A percentile compares a stretch with the other conserved stretches of the same genome.
These are phyloP conservation scores for Chlorella sp. DNA, from an alignment of 139 green algal genomes.

Conservation along the genomic window DNA sequence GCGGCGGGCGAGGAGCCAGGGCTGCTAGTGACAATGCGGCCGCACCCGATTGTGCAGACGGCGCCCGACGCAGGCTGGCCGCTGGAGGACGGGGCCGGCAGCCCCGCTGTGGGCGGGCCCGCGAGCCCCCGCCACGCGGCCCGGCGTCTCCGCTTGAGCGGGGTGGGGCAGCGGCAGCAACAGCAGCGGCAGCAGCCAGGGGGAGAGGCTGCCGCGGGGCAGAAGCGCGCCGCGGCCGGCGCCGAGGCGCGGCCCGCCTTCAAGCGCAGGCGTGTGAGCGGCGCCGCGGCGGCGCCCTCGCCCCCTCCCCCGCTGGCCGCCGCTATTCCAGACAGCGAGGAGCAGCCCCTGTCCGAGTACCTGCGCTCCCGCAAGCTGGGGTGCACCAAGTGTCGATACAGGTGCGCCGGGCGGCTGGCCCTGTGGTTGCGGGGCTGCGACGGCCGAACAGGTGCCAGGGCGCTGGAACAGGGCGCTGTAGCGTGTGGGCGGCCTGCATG, in stretches of 20 bases:
- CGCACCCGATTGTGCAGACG: conserved; percentile 19
- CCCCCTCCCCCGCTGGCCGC: not conserved
- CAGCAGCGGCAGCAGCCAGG: not conserved
- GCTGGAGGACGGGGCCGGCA: not conserved
- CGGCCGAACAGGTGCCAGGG: too few species aligned
- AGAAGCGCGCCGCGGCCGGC: not conserved
- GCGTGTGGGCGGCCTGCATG: too few species aligned
- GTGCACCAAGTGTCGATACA: conserved; percentile 25
- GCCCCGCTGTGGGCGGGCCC: too few species aligned
- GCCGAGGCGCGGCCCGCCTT: too few species aligned
- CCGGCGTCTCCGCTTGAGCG: too few species aligned
- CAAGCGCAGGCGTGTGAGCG: not conserved
- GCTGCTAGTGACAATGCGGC: conserved; percentile 16
- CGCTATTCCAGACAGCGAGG: conserved; percentile 9
- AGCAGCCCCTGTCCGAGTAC: conserved; percentile 25
- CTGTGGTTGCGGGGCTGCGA: too few species aligned
- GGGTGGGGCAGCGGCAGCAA: too few species aligned
- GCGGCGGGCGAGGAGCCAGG: not conserved
- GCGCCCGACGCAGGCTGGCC: conserved; percentile 9
- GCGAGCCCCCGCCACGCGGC: too few species aligned
- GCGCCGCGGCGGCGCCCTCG: not conserved
- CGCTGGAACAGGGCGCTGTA: too few species aligned
- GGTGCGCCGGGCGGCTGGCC: too few species aligned
- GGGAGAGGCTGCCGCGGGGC: not conserved
- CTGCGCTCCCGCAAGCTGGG: conserved; percentile 7